A percentile compares a stretch with the other conserved stretches of the same genome.
phyloP scores from a whole-genome alignment of 1,284 basidiomycete genomes.

The Austroboletus novae-zelandiae region DNA sequence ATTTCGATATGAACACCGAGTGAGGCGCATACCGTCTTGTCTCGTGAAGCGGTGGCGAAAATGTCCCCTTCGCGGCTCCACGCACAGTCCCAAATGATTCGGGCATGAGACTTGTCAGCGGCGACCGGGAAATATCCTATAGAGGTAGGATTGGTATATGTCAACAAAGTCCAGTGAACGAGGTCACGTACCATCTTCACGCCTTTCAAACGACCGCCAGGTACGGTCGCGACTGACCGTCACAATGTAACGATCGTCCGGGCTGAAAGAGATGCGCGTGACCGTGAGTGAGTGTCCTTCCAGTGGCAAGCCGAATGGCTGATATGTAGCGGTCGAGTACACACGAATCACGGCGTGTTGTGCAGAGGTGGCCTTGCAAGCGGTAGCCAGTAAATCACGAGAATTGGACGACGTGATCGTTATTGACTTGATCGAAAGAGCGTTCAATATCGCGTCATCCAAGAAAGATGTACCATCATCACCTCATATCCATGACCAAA shows the following conservation, averaged over 20 bases:
- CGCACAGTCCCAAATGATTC: constrained; percentile 95
- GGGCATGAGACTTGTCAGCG: constrained; percentile 81
- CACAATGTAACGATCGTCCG: constrained; percentile 75
- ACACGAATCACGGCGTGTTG: constrained; percentile 91
- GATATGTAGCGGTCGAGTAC: constrained; percentile 72
- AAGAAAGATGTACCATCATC: constrained; percentile 11
- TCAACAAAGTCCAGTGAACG: background rate
- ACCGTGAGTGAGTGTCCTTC: constrained; percentile 88
- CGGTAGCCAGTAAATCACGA: constrained; percentile 79
- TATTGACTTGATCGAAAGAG: constrained; percentile 54
- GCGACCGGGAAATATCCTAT: constrained; percentile 61
- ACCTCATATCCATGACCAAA: constrained; percentile 99
- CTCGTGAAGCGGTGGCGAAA: constrained; percentile 93
- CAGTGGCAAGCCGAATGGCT: constrained; percentile 68
- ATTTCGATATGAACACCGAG: background rate
- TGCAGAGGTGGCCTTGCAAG: constrained; percentile 83
- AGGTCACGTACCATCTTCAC: constrained; percentile 38
- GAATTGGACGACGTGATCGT: constrained; percentile 72
- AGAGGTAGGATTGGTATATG: background rate
- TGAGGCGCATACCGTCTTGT: constrained; percentile 77
- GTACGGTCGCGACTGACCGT: constrained; percentile 90
- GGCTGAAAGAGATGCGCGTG: constrained; percentile 87
- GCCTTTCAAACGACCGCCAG: constrained; percentile 79
- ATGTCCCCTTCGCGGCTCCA: constrained; percentile 74
- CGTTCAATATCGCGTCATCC: constrained; percentile 5